Conservation (phyloP, 2,329 filamentous ascomycete species). For the Madurella mycetomatis region DNA sequence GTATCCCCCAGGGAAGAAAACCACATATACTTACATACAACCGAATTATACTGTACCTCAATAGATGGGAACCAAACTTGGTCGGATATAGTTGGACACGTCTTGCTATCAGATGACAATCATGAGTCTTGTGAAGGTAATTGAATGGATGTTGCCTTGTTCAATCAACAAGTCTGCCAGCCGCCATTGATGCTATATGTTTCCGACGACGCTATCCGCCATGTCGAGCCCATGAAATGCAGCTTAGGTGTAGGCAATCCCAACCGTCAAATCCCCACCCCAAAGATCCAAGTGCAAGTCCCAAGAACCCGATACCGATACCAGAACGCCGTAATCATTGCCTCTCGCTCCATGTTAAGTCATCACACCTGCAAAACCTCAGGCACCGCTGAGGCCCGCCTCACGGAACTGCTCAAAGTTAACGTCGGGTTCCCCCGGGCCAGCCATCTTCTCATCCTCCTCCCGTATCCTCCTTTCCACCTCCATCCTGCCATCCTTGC, state of each 20-base stretch:
- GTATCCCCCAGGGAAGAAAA: no score
- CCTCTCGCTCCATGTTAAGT: not conserved
- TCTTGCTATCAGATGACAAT: no score
- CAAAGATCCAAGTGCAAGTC: not conserved
- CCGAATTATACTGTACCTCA: no score
- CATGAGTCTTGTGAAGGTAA: no score
- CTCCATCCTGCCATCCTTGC: slow-evolving; percentile 65
- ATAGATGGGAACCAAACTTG: no score
- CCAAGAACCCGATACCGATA: slow-evolving; percentile 1
- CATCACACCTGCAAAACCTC: slow-evolving; percentile 10
- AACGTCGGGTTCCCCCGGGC: slow-evolving; percentile 18
- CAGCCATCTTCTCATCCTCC: slow-evolving; percentile 43
- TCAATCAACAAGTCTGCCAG: not conserved
- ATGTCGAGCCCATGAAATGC: not conserved
- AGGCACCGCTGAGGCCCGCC: slow-evolving; percentile 46
- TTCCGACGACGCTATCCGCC: not conserved
- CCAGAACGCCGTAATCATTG: slow-evolving; percentile 12
- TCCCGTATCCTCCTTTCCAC: slow-evolving; percentile 64
- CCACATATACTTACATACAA: no score
- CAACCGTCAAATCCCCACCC: not conserved
- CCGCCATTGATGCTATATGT: not conserved
- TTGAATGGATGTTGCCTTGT: no score
- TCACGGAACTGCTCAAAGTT: slow-evolving; percentile 42
- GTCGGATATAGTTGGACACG: no score
- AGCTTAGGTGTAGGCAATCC: not conserved